phyloP scores from a whole-genome alignment of 192 early-diverging fungal species.

The Chytriomyces hyalinus region DNA sequence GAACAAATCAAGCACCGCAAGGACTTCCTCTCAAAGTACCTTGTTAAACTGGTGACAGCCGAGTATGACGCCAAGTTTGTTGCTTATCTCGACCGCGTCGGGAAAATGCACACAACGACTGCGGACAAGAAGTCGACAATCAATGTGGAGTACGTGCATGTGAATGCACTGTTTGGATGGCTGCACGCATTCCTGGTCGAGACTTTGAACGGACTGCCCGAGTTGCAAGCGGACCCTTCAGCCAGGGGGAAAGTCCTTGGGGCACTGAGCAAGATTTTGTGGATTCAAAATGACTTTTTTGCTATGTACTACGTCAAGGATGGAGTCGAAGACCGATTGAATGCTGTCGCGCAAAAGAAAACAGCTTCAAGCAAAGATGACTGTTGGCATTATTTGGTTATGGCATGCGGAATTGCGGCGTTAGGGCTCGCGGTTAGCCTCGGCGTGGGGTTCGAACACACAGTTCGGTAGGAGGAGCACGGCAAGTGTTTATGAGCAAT shows the following conservation, averaged over 20 bases:
- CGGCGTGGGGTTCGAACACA: no score
- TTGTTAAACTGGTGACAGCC: constrained; percentile 68
- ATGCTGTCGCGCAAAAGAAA: no score
- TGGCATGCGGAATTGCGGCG: no score
- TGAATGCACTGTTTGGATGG: constrained; percentile 77
- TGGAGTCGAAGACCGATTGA: constrained; percentile 25
- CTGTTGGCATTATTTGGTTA: no score
- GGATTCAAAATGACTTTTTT: constrained; percentile 87
- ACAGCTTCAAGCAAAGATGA: no score
- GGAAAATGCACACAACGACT: constrained; percentile 74
- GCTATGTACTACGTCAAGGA: constrained; percentile 75
- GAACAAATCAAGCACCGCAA: constrained; percentile 83
- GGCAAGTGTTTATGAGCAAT: no score
- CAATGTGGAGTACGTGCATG: constrained; percentile 83
- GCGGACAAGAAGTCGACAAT: constrained; percentile 75
- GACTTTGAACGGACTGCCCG: constrained; percentile 54
- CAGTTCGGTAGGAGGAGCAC: no score
- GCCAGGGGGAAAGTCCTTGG: constrained; percentile 32
- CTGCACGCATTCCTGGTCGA: constrained; percentile 54
- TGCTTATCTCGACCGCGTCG: constrained; percentile 82
- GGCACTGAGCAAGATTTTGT: constrained; percentile 80
- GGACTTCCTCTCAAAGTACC: constrained; percentile 68
- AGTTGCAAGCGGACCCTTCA: constrained; percentile 31
- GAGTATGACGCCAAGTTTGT: constrained; percentile 56
- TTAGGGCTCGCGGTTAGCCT: no score